Conservation (phyloP, 2,329 filamentous ascomycete species). For the Tolypocladium amazonense region DNA sequence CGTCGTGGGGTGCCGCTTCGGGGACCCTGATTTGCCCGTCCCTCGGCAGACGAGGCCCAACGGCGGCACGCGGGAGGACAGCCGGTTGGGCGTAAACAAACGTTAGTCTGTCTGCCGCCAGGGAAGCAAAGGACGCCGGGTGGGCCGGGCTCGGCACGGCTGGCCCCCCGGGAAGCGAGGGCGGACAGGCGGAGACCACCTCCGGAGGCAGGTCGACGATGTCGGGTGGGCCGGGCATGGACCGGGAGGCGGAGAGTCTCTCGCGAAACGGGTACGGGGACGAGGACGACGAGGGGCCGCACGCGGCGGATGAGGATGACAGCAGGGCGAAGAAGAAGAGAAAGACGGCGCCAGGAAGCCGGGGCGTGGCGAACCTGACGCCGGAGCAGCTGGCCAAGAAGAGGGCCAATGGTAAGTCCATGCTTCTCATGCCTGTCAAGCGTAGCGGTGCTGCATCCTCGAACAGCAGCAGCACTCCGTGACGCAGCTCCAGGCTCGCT, state of each 20-base stretch:
- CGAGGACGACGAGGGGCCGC: background rate
- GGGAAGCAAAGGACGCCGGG: background rate
- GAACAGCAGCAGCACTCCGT: background rate
- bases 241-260: background rate
- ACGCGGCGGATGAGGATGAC: slow-evolving; percentile 4
- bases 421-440: background rate
- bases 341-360: slow-evolving; percentile 31
- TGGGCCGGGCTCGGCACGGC: background rate
- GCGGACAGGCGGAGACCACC: background rate
- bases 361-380: slow-evolving; percentile 53
- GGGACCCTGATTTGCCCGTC: background rate
- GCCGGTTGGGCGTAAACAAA: background rate
- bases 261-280: background rate
- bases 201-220: background rate
- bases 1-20: background rate
- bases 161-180: background rate
- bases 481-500: background rate
- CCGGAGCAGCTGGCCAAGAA: slow-evolving; percentile 65
- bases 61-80: background rate
- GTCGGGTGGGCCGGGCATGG: background rate
- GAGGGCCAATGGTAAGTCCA: slow-evolving; percentile 41
- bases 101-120: background rate
- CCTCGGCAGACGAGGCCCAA: background rate
- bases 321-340: slow-evolving; percentile 33
- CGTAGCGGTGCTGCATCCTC: background rate